Evolutionary conservation across 257 asterid species (phyloP), one percentile per base, ranked within the genome.

Genomic region (Handroanthus guayacan): DNA sequence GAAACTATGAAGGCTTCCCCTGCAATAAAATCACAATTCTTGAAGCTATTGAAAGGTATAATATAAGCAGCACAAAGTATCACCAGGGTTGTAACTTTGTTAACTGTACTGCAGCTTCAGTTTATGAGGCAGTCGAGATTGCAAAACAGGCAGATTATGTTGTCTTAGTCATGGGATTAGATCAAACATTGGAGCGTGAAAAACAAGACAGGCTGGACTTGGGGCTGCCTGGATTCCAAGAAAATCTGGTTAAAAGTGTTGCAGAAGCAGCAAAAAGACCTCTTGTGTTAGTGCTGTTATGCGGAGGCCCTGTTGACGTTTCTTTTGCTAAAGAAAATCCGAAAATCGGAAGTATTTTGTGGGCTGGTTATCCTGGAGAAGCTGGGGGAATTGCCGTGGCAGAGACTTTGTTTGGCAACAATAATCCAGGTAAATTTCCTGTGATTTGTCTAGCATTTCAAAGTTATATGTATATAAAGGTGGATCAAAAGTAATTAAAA

Each of bases 351-450:
- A 80, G 93, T 84, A 89, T 91, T 57, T 56, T 91, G 76, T 91
- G 97, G 97, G 92, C 86, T 41, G 91, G 95, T 51, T 89, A 87
- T 79, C 97, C 95, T 0, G 95, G 95, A 45, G 97, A 91, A 79
- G 87, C 85, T 4, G 97, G 97, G 72, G 97, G 93, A 16, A 69
- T 74, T 13, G 95, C 95, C 25, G 51, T 87, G 5, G 91, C 92
- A 25, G 81, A 86, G 58, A 87, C 86, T 36, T 60, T 89, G 62
- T 86, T 82, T 7, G 92, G 97, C 12, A 89, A 87, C 55, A 74
- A 89, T 56, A 91, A 91, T 70, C 93, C 95, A 82, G 91, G 92
- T 87, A 5, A 67, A 37, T 20, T 74, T 74, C 75, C 7, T 6
- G 38, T 25, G 39, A 44, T 16, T 68, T 18, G 14, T 9, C n/a